phyloP scores from a whole-genome alignment of 2,329 filamentous ascomycete genomes.

The Aspergillus sp. region DNA sequence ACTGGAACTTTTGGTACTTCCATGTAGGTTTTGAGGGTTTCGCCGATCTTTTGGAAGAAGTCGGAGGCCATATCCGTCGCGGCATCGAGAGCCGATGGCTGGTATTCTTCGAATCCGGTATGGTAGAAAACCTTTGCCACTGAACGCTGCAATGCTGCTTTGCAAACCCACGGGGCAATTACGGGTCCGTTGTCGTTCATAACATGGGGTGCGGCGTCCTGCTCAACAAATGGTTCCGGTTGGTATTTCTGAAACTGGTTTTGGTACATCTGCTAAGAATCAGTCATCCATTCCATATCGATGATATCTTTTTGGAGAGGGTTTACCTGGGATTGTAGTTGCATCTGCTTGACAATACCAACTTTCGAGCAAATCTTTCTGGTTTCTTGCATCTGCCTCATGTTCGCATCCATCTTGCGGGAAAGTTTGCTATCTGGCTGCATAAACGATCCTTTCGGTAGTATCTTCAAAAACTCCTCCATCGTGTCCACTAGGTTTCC shows the following conservation, averaged over 20 bases:
- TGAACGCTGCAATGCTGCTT: constrained; percentile 81
- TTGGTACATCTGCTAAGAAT: constrained; percentile 72
- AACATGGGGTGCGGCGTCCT: constrained; percentile 84
- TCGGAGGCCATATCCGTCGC: constrained; percentile 86
- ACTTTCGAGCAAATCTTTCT: constrained; percentile 95
- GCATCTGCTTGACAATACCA: constrained; percentile 98
- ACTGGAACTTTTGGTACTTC: constrained; percentile 75
- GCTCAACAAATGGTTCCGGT: constrained; percentile 81
- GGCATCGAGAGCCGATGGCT: constrained; percentile 87
- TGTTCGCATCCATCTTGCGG: constrained; percentile 83
- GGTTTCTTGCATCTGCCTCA: constrained; percentile 94
- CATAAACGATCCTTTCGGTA: constrained; percentile 72
- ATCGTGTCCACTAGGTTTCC: constrained; percentile 85
- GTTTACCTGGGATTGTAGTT: constrained; percentile 86
- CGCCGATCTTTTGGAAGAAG: constrained; percentile 82
- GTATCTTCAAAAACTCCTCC: constrained; percentile 77
- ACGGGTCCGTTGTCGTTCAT: constrained; percentile 85
- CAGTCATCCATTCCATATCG: constrained; percentile 5
- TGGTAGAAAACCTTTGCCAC: constrained; percentile 95
- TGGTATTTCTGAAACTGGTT: constrained; percentile 99
- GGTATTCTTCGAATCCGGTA: constrained; percentile 93
- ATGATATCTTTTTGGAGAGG: background rate
- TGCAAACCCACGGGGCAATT: constrained; percentile 79
- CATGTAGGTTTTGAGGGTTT: constrained; percentile 76
- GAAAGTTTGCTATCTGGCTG: constrained; percentile 72